These are phyloP conservation scores for Xerocomellus intermedius DNA, from an alignment of 768 basidiomycete species.

Conservation along the genomic window DNA sequence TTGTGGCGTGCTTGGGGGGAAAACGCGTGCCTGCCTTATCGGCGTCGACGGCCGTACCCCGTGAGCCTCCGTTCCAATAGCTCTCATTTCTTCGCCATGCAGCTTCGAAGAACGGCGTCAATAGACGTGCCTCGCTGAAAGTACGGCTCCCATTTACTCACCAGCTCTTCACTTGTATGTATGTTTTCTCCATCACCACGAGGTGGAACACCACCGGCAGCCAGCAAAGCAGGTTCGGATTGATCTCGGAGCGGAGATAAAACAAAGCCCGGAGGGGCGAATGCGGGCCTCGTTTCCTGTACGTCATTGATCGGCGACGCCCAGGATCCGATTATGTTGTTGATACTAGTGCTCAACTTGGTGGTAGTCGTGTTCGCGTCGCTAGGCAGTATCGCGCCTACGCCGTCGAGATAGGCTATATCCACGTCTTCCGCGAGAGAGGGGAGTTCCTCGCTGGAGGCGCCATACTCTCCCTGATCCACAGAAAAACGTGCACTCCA, in stretches of 20 bases:
- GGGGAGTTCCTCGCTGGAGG: constrained; percentile 14
- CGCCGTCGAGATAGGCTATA: constrained; percentile 5
- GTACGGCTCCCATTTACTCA: constrained; percentile 16
- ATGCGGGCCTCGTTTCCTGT: constrained; percentile 5
- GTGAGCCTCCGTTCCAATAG: not conserved
- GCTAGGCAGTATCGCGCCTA: constrained; percentile 5
- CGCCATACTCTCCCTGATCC: constrained; percentile 6
- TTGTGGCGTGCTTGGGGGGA: constrained; percentile 26
- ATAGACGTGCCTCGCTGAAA: not conserved
- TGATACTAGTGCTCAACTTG: not conserved
- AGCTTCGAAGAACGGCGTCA: constrained; percentile 12
- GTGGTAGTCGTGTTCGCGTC: constrained; percentile 1
- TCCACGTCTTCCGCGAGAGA: constrained; percentile 6
- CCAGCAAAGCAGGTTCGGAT: constrained; percentile 4
- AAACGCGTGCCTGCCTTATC: constrained; percentile 15
- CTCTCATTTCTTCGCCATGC: not conserved
- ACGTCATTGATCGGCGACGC: constrained; percentile 15
- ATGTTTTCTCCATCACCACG: constrained; percentile 19
- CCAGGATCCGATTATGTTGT: not conserved
- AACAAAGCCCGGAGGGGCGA: constrained; percentile 24
- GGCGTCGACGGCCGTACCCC: constrained; percentile 19
- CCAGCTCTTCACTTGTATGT: constrained; percentile 7
- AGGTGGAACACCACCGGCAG: constrained; percentile 4
- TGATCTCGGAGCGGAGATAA: constrained; percentile 31
- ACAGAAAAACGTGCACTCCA: constrained; percentile 9